Conservation (phyloP, 805 yeast genomes). For the Yamadazyma insecticola region DNA sequence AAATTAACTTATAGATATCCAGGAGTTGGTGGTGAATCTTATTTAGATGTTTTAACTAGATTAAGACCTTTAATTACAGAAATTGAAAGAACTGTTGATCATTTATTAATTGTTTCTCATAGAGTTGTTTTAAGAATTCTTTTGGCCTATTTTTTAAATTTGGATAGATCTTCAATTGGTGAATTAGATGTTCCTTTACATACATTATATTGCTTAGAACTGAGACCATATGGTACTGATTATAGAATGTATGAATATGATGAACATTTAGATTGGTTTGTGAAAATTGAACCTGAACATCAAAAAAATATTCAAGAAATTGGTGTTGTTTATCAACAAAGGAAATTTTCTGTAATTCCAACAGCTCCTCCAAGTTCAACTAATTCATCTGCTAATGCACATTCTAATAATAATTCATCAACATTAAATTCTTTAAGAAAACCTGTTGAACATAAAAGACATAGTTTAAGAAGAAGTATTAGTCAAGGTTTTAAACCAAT, state of each 20-base stretch:
- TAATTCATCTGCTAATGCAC: too few species aligned
- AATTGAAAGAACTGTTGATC: constrained; percentile 86
- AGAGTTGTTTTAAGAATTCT: constrained; percentile 87
- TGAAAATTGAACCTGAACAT: constrained; percentile 55
- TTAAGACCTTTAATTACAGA: constrained; percentile 88
- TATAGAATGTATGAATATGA: constrained; percentile 88
- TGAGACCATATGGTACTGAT: constrained; percentile 93
- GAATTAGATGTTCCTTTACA: constrained; percentile 92
- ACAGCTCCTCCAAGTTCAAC: constrained; percentile 54
- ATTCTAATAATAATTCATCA: too few species aligned
- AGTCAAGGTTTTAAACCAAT: constrained; percentile 10
- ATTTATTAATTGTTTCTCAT: constrained; percentile 78
- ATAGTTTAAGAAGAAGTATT: constrained; percentile 9
- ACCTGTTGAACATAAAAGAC: too few species aligned
- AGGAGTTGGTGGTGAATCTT: constrained; percentile 96
- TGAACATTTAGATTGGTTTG: constrained; percentile 73
- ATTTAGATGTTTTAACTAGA: constrained; percentile 87
- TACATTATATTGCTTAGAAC: constrained; percentile 83
- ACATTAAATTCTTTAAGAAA: too few species aligned
- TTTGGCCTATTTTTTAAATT: constrained; percentile 82
- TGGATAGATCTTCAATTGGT: constrained; percentile 74
- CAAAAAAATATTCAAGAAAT: constrained; percentile 62
- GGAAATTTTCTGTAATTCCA: constrained; percentile 71
- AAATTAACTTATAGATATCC: constrained; percentile 89
- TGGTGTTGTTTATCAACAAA: constrained; percentile 63